Evolutionary conservation across 768 basidiomycete genomes (phyloP), one percentile per base, ranked within the genome.

Genomic region (Tylopilus rubrobrunneus): DNA sequence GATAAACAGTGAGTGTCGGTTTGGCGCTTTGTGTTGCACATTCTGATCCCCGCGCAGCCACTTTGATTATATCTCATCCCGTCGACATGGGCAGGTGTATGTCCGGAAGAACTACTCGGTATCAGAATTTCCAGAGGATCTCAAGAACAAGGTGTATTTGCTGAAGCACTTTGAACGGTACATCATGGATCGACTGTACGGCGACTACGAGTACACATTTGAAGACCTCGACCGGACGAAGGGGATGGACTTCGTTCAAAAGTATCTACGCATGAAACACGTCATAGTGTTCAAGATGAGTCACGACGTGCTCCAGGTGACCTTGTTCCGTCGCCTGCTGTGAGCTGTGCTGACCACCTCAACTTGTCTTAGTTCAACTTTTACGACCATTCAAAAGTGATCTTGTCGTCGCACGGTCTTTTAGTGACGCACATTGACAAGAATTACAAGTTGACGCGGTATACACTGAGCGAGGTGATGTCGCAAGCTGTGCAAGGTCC

Each of bases 271-370:
- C 60, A 95, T 96, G 92, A 97, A 96, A 73, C 87, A 94, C 61
- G 92, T 95, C 45, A 95, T 98, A 57, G 87, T 98, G 31, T 99
- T 99, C 78, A 88, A 93, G 78, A 72, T 98, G 71, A 94, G 91
- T 70, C 92, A 97, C 64, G 94, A 96, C 63, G 86, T 92, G 51
- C 71, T 98, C n/a, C 96, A 98, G 84, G 94, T 91, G 53, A 43
- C n/a, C 31, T 41, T n/a, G 23, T 41, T 45, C 4, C 7, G 12
- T 6, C n/a, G 8, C 7, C 28, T 17, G 7, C 3, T 6, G 41
- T 14, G 21, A 9, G 27, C n/a, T 42, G 15, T 37, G 11, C 15
- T n/a, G 5, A n/a, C 17, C 39, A 31, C 31, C 2, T 31, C 10
- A 0, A 34, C 7, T 1, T 21, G 9, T 7, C 7, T 8, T 14